A percentile compares a stretch with the other conserved stretches of the same genome.
These are phyloP conservation scores for Hanseniaspora gamundiae DNA, from an alignment of 1,139 yeast species.

Conservation along the genomic window DNA sequence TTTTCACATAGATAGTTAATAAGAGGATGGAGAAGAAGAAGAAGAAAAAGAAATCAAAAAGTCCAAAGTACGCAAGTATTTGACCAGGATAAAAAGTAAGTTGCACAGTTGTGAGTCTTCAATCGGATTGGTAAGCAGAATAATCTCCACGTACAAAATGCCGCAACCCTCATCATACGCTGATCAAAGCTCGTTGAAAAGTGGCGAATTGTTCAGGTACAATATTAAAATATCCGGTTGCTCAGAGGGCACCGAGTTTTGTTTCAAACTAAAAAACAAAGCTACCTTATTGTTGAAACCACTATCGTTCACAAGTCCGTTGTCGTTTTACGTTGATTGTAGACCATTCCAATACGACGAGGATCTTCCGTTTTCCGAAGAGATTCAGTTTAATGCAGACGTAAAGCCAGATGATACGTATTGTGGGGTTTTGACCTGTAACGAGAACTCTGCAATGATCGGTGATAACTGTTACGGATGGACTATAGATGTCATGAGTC, in stretches of 20 bases:
- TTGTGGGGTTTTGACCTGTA: conserved; percentile 35
- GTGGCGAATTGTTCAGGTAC: conserved; percentile 21
- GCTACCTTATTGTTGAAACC: conserved; percentile 42
- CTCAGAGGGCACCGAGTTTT: conserved; percentile 12
- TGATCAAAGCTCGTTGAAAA: conserved; percentile 1
- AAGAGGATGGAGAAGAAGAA: no score
- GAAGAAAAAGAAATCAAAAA: no score
- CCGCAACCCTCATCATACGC: neutral
- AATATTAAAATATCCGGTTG: conserved; percentile 14
- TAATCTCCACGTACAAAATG: neutral
- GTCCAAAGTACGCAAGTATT: no score
- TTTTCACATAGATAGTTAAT: no score
- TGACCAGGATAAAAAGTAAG: no score
- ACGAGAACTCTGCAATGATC: conserved; percentile 29
- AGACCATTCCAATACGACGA: conserved; percentile 39
- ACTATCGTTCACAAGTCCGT: conserved; percentile 49
- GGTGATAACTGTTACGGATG: conserved; percentile 30
- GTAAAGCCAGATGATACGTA: conserved; percentile 48
- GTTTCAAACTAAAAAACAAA: conserved; percentile 36
- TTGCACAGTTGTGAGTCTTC: no score
- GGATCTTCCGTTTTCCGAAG: conserved; percentile 24
- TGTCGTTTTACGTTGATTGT: conserved; percentile 46
- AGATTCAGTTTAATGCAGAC: conserved; percentile 25
- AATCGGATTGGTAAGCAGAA: no score
- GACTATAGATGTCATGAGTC: conserved; percentile 47